Base-by-base conservation (phyloP, 345 rosid species). In the Laguncularia racemosa region DNA sequence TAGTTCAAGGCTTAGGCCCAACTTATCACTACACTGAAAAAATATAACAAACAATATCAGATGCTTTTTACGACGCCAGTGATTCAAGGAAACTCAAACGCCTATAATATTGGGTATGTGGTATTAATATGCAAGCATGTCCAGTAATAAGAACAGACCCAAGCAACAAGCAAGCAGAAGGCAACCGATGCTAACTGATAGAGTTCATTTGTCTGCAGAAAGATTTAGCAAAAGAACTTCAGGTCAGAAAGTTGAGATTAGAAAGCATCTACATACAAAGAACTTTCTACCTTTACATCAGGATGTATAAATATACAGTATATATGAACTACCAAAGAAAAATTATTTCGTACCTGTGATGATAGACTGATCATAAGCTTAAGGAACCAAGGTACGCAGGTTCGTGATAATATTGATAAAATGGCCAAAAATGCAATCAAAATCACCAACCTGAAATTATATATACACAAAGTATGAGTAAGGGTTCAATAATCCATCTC, bases 121-220 rank as follows among this genome's bases (percentile, higher is more conserved):
- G 21, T 45, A 14, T 21, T 43, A 3, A 44, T 44, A 18, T n/a
- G 16, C 43, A 52, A 16, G 40, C 13, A 52, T 16, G 47, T 23
- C 12, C 43, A 58, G 76, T 60, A 49, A 71, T 71, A 44, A 62
- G 61, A 66, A 58, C 91, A 62, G 69, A 93, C 99, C 98, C 99
- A 93, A 57, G 99, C 99, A 54, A 89, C 93, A 69, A 93, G 88
- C 63, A 93, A 83, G 79, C 97, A 93, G 81, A 93, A 93, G 15
- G 99, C 99, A 48, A 93, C 97, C 2, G 89, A 63, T 20, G 99
- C 99, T 78, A 93, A 76, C 78, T 89, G 99, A 72, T 93, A 93
- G 71, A 93, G 97, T 72, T 93, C 99, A 60, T 93, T 86, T 56
- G 97, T 93, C 97, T 92, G 88, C 67, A 70, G 44, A 71, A 76